Evolutionary conservation across 805 yeast genomes (phyloP).

Genomic region (Zygotorulaspora chibaensis): DNA sequence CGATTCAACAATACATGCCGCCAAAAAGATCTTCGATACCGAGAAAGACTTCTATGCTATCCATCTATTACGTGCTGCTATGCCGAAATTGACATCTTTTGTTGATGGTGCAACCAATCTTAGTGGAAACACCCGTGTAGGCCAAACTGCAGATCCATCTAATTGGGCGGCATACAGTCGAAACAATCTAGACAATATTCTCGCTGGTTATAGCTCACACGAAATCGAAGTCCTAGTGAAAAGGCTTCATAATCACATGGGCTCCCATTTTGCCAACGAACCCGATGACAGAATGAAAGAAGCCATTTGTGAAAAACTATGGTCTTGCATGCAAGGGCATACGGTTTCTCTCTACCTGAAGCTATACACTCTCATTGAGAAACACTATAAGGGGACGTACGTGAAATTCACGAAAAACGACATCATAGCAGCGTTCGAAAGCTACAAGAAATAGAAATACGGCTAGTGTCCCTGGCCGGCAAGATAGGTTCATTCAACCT

Average conservation of each 20-base stretch:
- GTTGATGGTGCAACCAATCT: conserved; percentile 59
- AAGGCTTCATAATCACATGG: conserved; percentile 52
- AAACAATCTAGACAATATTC: conserved; percentile 53
- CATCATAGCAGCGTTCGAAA: conserved; percentile 50
- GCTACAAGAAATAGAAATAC: conserved; percentile 18
- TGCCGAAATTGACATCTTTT: conserved; percentile 67
- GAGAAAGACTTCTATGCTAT: conserved; percentile 43
- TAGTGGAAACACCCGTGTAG: conserved; percentile 33
- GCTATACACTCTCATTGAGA: conserved; percentile 51
- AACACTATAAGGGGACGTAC: conserved; percentile 52
- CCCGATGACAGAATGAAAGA: conserved; percentile 27
- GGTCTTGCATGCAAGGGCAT: conserved; percentile 67
- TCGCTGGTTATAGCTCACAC: conserved; percentile 51
- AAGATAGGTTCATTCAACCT: too few relatives aligned
- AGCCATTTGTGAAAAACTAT: conserved; percentile 54
- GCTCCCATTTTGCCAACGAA: conserved; percentile 45
- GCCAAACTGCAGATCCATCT: conserved; percentile 41
- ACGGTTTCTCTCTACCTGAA: conserved; percentile 53
- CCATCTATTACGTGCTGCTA: conserved; percentile 46
- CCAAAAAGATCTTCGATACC: conserved; percentile 29
- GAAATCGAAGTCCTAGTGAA: conserved; percentile 55
- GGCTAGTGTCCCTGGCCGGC: too few relatives aligned
- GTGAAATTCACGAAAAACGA: conserved; percentile 51
- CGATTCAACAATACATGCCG: conserved; percentile 18
- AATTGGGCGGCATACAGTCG: conserved; percentile 62